These are phyloP conservation scores for Voacanga thouarsii DNA, from an alignment of 257 asterid genomes.

Conservation along the genomic window DNA sequence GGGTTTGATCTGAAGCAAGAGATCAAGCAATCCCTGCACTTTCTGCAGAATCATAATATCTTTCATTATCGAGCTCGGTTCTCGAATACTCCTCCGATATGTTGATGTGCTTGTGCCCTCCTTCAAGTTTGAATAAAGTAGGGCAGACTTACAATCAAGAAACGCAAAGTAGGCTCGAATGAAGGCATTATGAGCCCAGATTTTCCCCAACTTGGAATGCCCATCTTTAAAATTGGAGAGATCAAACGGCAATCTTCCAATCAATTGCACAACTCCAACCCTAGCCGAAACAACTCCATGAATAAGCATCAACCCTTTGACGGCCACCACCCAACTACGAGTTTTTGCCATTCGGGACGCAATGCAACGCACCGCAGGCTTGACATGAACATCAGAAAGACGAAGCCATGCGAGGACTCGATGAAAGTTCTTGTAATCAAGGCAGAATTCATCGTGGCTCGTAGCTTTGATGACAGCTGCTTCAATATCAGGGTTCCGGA, in stretches of 20 bases:
- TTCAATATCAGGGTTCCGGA: slow-evolving; percentile 81
- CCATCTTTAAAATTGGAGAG: slow-evolving; percentile 60
- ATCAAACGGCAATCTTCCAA: slow-evolving; percentile 85
- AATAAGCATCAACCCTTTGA: slow-evolving; percentile 66
- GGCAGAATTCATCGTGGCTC: slow-evolving; percentile 42
- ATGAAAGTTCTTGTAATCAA: slow-evolving; percentile 46
- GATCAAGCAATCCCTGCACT: slow-evolving; percentile 53
- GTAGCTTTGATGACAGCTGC: slow-evolving; percentile 76
- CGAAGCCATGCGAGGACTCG: slow-evolving; percentile 65
- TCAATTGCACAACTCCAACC: slow-evolving; percentile 37
- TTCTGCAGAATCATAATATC: slow-evolving; percentile 51
- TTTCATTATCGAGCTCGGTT: slow-evolving; percentile 23
- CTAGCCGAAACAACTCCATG: slow-evolving; percentile 48
- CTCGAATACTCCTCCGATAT: background rate
- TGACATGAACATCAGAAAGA: slow-evolving; percentile 54
- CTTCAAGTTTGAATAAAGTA: slow-evolving; percentile 31
- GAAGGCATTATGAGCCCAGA: slow-evolving; percentile 56
- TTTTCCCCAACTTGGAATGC: slow-evolving; percentile 22
- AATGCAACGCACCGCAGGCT: slow-evolving; percentile 63
- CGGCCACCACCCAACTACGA: slow-evolving; percentile 60
- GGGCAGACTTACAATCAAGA: slow-evolving; percentile 67
- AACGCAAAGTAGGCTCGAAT: slow-evolving; percentile 66
- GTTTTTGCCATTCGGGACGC: slow-evolving; percentile 59
- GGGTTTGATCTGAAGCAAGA: slow-evolving; percentile 59
- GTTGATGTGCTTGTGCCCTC: slow-evolving; percentile 20